These are phyloP conservation scores for Volutella citrinella DNA, from an alignment of 2,329 filamentous ascomycete genomes.

Conservation along the genomic window DNA sequence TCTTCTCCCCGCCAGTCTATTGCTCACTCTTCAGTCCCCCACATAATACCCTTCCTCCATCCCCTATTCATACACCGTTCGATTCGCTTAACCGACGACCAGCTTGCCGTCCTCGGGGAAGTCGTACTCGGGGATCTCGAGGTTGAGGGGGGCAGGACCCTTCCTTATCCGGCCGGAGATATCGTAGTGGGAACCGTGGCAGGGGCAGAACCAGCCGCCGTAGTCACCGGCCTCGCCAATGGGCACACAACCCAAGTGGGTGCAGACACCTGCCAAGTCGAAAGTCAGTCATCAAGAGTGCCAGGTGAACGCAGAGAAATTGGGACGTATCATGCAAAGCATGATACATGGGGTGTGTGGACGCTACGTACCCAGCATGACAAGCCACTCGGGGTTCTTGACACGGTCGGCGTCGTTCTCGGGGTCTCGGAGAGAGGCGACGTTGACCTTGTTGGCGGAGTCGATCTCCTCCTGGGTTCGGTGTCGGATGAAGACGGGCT, in stretches of 20 bases:
- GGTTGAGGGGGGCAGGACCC: slow-evolving; percentile 94
- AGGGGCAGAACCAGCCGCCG: slow-evolving; percentile 99
- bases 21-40: slow-evolving; percentile 10
- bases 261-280: slow-evolving; percentile 78
- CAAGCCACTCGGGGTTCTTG: slow-evolving; percentile 96
- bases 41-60: slow-evolving; percentile 20
- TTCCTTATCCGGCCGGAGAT: slow-evolving; percentile 98
- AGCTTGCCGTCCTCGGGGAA: slow-evolving; percentile 89
- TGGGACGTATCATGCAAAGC: not conserved
- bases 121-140: slow-evolving; percentile 89
- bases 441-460: slow-evolving; percentile 85
- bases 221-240: slow-evolving; percentile 98
- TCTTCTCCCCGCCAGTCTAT: slow-evolving; percentile 2
- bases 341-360: not conserved
- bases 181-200: slow-evolving; percentile 99
- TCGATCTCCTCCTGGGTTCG: slow-evolving; percentile 90
- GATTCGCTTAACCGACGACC: slow-evolving; percentile 76
- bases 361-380: slow-evolving; percentile 80
- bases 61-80: slow-evolving; percentile 26
- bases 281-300: slow-evolving; percentile 9
- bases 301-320: not conserved
- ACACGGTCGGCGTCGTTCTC: slow-evolving; percentile 89
- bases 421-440: slow-evolving; percentile 83
- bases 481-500: slow-evolving; percentile 99
- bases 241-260: slow-evolving; percentile 97